A percentile compares a stretch with the other conserved stretches of the same genome.
phyloP scores from a whole-genome alignment of 2,329 filamentous ascomycete genomes.

The Anisogramma anomala region DNA sequence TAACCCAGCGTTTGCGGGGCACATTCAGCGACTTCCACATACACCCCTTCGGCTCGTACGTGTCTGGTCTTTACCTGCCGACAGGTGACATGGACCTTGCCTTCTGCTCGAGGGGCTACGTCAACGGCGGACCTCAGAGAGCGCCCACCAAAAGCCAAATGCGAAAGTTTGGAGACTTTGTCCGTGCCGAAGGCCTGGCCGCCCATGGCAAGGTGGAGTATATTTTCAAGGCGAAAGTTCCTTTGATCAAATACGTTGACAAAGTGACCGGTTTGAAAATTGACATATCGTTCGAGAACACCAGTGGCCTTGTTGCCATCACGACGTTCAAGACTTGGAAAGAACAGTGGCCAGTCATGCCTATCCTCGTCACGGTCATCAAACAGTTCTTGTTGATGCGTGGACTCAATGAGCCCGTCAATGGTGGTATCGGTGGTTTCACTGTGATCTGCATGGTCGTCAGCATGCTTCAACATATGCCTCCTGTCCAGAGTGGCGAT shows the following conservation, averaged over 20 bases:
- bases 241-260: constrained; percentile 86
- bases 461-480: constrained; percentile 73
- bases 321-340: constrained; percentile 76
- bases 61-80: constrained; percentile 59
- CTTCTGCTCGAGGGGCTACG: constrained; percentile 51
- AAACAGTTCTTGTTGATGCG: constrained; percentile 91
- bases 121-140: constrained; percentile 31
- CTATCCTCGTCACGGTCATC: constrained; percentile 71
- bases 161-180: constrained; percentile 48
- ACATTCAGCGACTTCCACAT: constrained; percentile 37
- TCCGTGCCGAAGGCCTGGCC: constrained; percentile 47
- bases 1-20: constrained; percentile 28
- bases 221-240: constrained; percentile 69
- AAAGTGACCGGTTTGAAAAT: constrained; percentile 66
- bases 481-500: constrained; percentile 51
- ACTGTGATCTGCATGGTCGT: constrained; percentile 89
- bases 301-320: constrained; percentile 68
- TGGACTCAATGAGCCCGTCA: constrained; percentile 80
- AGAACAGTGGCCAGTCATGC: constrained; percentile 68
- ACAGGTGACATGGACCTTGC: constrained; percentile 92
- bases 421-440: constrained; percentile 86
- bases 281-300: constrained; percentile 91
- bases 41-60: constrained; percentile 83
- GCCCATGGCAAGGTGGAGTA: constrained; percentile 48
- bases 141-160: constrained; percentile 44